These are phyloP conservation scores for Stephanodiscus triporus DNA, from an alignment of 108 stramenopile species.

Conservation along the genomic window DNA sequence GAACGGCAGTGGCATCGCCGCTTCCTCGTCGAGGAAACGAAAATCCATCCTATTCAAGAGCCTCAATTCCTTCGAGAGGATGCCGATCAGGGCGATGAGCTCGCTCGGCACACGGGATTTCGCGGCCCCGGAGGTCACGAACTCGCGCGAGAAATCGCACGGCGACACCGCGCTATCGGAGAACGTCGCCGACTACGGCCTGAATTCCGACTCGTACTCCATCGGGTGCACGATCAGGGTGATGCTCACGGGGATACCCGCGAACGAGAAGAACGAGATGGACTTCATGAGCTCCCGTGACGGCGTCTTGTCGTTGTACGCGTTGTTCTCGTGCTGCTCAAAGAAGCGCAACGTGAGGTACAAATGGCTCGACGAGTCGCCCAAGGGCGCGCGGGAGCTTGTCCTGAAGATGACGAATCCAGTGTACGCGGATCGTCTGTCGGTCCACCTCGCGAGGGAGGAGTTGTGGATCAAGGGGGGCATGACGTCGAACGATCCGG, in stretches of 20 bases:
- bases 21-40: background rate
- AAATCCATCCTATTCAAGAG: background rate
- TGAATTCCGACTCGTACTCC: conserved; percentile 83
- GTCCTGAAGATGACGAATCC: conserved; percentile 62
- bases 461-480: conserved; percentile 81
- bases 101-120: conserved; percentile 80
- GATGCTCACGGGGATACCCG: conserved; percentile 79
- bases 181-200: conserved; percentile 85
- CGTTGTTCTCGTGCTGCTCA: conserved; percentile 35
- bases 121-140: conserved; percentile 77
- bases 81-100: conserved; percentile 45
- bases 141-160: conserved; percentile 19
- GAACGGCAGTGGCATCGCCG: background rate
- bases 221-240: conserved; percentile 82
- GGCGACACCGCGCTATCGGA: conserved; percentile 50
- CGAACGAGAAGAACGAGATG: conserved; percentile 51
- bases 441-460: conserved; percentile 74
- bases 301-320: conserved; percentile 13
- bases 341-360: conserved; percentile 32
- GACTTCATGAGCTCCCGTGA: conserved; percentile 25
- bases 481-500: conserved; percentile 23
- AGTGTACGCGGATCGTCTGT: conserved; percentile 72
- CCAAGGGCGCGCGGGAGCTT: conserved; percentile 65
- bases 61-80: conserved; percentile 8
- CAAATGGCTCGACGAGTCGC: conserved; percentile 58